Evolutionary conservation across 2,329 filamentous ascomycete genomes (phyloP), one percentile per base, ranked within the genome.

Genomic region (Pseudohalonectria lignicola): DNA sequence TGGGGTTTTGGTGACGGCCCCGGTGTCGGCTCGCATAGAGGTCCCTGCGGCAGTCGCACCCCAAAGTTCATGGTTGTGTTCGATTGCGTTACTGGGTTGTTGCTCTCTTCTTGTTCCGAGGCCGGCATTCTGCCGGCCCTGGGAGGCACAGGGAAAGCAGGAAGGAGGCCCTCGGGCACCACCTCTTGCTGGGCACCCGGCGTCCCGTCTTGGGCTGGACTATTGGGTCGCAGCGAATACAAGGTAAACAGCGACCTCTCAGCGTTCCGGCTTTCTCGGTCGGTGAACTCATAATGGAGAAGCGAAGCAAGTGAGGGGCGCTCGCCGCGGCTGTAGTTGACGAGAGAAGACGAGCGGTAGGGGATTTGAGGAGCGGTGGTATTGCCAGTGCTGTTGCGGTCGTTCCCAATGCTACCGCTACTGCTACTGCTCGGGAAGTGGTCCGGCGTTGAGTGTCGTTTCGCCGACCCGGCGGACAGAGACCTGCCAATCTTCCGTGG

Each of bases 291-390:
- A 15, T 42, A 39, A 28, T 21, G 35, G n/a, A 33, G 25, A 17
- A 49, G 40, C 3, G 39, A 37, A 1, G 42, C 34, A n/a, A 44
- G 39, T 10, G 41, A 43, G 11, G 36, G 29, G 16, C 49, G 41
- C 20, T 48, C 19, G 42, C 44, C 39, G 43, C 44, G 25, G 26
- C 42, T 20, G 23, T 26, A 26, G 23, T 33, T 39, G 28, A 38
- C 35, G 4, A 50, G 40, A 7, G 50, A 50, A 2, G 47, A 46
- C 2, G 45, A 42, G 11, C 49, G 43, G 23, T 39, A 41, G 11
- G 47, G 47, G 5, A 43, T 32, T 12, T 40, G 39, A 15, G 42
- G 43, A n/a, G 39, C 31, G 21, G 36, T 33, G 39, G 34, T 37
- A 29, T n/a, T n/a, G n/a, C 36, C 20, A 7, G 15, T 35, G 37